Percentiles rank a stretch among this genome's conserved stretches.
phyloP scores from a whole-genome alignment of 106 monocot genomes.

The Allium fistulosum region DNA sequence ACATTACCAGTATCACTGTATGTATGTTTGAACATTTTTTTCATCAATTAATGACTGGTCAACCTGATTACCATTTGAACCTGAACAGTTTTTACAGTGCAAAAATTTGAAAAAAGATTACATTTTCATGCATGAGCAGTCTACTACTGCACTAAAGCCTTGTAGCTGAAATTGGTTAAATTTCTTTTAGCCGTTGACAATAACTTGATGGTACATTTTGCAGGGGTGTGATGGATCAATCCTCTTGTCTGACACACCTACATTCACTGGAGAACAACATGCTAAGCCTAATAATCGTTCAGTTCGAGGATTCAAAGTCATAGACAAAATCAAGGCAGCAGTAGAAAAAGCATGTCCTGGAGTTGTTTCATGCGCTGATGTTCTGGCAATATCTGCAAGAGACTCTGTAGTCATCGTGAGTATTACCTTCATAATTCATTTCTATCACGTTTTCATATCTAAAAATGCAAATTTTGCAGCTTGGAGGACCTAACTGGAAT shows the following conservation, averaged over 20 bases:
- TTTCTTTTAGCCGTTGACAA: no score
- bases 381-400: constrained; percentile 50
- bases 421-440: background rate
- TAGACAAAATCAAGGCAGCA: constrained; percentile 50
- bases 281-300: constrained; percentile 46
- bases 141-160: no score
- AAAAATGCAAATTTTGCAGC: constrained; percentile 19
- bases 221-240: constrained; percentile 78
- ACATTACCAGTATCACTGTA: background rate
- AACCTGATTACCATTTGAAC: no score
- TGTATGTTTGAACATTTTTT: no score
- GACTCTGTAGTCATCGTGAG: constrained; percentile 41
- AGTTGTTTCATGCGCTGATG: constrained; percentile 70
- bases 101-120: no score
- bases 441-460: background rate
- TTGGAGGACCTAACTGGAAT: constrained; percentile 51
- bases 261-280: constrained; percentile 69
- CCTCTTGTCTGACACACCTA: constrained; percentile 59
- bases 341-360: constrained; percentile 59
- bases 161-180: no score
- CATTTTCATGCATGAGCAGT: no score
- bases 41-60: no score
- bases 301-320: constrained; percentile 49
- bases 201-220: background rate
- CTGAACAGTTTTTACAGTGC: no score